Conservation (phyloP, 768 basidiomycete species). For the Lentinula lateritia region DNA sequence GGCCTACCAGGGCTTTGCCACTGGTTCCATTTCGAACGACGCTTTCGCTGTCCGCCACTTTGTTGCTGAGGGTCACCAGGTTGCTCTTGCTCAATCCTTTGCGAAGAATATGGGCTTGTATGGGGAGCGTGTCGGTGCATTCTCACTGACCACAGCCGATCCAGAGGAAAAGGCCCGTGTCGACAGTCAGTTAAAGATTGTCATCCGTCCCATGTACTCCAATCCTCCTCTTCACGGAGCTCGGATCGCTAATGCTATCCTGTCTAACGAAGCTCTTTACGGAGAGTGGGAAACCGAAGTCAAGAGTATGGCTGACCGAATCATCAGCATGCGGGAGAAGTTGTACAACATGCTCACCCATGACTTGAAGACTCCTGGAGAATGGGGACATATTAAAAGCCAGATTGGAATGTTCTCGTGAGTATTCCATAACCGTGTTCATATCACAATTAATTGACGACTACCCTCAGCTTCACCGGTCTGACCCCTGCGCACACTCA, state of each 20-base stretch:
- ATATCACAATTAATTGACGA: neutral
- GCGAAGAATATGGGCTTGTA: slow-evolving; percentile 99
- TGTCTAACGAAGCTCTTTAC: slow-evolving; percentile 71
- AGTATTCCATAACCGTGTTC: neutral
- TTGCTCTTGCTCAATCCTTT: slow-evolving; percentile 91
- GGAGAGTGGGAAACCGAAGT: slow-evolving; percentile 88
- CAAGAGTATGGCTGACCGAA: slow-evolving; percentile 92
- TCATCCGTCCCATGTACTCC: slow-evolving; percentile 95
- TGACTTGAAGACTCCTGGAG: slow-evolving; percentile 83
- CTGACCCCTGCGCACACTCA: slow-evolving; percentile 75
- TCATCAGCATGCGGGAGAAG: slow-evolving; percentile 88
- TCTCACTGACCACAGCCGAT: slow-evolving; percentile 71
- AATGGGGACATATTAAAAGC: slow-evolving; percentile 92
- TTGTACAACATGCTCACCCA: slow-evolving; percentile 74
- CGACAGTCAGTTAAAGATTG: slow-evolving; percentile 91
- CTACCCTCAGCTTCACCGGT: slow-evolving; percentile 69
- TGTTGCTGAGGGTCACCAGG: slow-evolving; percentile 82
- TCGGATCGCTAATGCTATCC: slow-evolving; percentile 78
- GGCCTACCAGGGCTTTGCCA: slow-evolving; percentile 99
- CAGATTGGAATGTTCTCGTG: slow-evolving; percentile 99
- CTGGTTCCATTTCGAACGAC: slow-evolving; percentile 84
- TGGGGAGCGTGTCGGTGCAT: slow-evolving; percentile 96
- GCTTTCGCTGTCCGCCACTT: slow-evolving; percentile 96
- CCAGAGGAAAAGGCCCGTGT: slow-evolving; percentile 80
- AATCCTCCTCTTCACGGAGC: slow-evolving; percentile 94